A percentile compares a stretch with the other conserved stretches of the same genome.
phyloP scores from a whole-genome alignment of 129 eudicot species.

The Pittosporum tobira region DNA sequence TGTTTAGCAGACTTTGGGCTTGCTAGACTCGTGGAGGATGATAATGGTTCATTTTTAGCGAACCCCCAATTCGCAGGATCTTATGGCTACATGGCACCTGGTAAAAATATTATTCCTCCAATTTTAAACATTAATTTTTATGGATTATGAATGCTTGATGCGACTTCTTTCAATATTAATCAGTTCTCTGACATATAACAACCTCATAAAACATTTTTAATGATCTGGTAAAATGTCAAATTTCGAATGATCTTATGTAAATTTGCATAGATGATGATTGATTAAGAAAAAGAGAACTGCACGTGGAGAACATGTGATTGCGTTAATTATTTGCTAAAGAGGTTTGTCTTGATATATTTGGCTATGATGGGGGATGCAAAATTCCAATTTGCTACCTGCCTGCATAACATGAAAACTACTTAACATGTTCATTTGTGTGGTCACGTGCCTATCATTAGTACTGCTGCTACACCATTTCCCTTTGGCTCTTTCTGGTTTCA shows the following conservation, averaged over 20 bases:
- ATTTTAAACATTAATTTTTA: too few relatives aligned
- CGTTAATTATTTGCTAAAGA: constrained; percentile 3
- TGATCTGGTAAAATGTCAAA: too few relatives aligned
- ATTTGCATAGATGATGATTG: neutral
- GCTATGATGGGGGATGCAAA: neutral
- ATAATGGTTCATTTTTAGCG: constrained; percentile 39
- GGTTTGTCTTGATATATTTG: constrained; percentile 3
- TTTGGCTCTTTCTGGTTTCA: neutral
- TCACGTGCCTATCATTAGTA: neutral
- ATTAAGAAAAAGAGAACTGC: constrained; percentile 7
- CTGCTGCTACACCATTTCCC: constrained; percentile 4
- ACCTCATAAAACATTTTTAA: too few relatives aligned
- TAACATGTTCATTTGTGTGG: constrained; percentile 7
- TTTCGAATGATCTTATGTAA: neutral
- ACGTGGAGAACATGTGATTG: constrained; percentile 12
- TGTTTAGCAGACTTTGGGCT: constrained; percentile 88
- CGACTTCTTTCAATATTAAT: too few relatives aligned
- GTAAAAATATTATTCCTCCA: constrained; percentile 21
- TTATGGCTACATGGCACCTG: constrained; percentile 94
- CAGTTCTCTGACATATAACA: too few relatives aligned
- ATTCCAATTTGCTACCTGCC: constrained; percentile 4
- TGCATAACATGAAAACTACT: constrained; percentile 3
- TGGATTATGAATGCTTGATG: too few relatives aligned
- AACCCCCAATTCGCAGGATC: constrained; percentile 89
- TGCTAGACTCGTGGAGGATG: constrained; percentile 75